Evolutionary conservation across 352 stramenopile species (phyloP).

Genomic region (Blastocystis sp.): DNA sequence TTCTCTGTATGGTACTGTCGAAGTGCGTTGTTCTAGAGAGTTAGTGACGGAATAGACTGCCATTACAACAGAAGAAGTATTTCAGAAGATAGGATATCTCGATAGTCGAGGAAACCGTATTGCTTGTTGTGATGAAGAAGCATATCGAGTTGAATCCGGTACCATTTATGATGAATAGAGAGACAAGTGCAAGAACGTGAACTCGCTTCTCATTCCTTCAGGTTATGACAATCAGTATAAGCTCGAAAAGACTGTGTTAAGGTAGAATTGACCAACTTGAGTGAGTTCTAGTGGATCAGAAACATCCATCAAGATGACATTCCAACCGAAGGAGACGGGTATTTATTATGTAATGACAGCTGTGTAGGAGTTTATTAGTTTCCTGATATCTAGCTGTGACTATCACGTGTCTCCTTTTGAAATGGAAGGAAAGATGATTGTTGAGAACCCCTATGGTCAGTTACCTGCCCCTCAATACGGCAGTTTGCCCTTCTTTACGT

Average conservation of each 20-base stretch:
- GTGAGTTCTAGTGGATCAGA: slow-evolving; percentile 4
- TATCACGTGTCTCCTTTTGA: slow-evolving; percentile 20
- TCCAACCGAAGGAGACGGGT: background rate
- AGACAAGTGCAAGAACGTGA: slow-evolving; percentile 42
- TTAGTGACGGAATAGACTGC: background rate
- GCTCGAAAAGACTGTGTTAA: background rate
- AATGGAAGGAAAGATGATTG: slow-evolving; percentile 35
- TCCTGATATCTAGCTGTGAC: slow-evolving; percentile 48
- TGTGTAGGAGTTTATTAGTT: background rate
- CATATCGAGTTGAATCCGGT: background rate
- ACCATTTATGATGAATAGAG: background rate
- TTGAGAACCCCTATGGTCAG: slow-evolving; percentile 63
- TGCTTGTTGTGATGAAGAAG: slow-evolving; percentile 59
- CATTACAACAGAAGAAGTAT: slow-evolving; percentile 60
- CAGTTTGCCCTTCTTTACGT: slow-evolving; percentile 50
- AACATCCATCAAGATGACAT: slow-evolving; percentile 6
- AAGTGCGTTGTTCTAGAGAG: background rate
- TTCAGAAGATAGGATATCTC: slow-evolving; percentile 48
- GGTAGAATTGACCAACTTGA: background rate
- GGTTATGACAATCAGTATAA: background rate
- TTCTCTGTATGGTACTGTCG: slow-evolving; percentile 3
- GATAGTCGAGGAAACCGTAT: slow-evolving; percentile 33
- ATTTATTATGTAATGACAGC: slow-evolving; percentile 61
- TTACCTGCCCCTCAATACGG: slow-evolving; percentile 49
- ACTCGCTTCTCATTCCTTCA: slow-evolving; percentile 6